Base-by-base conservation (phyloP, 2,329 filamentous ascomycete species). In the Aspergillus ustus region DNA sequence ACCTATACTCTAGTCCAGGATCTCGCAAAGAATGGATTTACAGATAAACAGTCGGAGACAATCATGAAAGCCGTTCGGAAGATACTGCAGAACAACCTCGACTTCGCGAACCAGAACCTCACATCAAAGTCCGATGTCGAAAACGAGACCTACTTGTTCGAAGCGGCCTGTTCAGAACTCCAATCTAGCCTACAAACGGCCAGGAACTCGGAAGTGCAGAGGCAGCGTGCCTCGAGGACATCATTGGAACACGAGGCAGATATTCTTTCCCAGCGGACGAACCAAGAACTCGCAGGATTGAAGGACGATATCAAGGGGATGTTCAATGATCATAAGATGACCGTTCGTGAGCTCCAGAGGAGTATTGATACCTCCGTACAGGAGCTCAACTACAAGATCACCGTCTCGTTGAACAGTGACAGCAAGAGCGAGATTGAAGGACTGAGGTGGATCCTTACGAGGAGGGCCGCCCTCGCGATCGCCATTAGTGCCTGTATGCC, bases 301-400 rank as follows among this genome's bases (percentile, higher is more conserved):
- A 95, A 92, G 70, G 94, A 99, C 73, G 92, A 93, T 59, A 84
- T 98, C n/a, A 92, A 93, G 74, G 94, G 92, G 60, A 90, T 97
- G 84, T 97, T 98, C 75, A 94, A 98, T 72, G 94, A 99, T 74
- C 87, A 96, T 48, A 95, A 94, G 75, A 96, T 98, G 91, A 87
- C 88, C 2, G 93, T 96, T 1, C 83, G 93, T 58, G 91, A 94
- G 76, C 91, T 97, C 75, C 93, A 97, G 78, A 89, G 93, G 73
- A 84, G 84, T 7, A 90, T 91, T 72, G 94, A 98, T 73, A 91
- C 90, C 54, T 89, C 89, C 84, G 93, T 97, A 65, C 93, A 97
- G 82, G 91, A 97, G 80, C 85, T 98, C 68, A 96, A 94, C 78
- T 97, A 98, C 79, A 95, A 96, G 75, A 98, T 99, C 76, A 96